These are phyloP conservation scores for Sporothrix humicola DNA, from an alignment of 2,329 filamentous ascomycete genomes.

Conservation along the genomic window DNA sequence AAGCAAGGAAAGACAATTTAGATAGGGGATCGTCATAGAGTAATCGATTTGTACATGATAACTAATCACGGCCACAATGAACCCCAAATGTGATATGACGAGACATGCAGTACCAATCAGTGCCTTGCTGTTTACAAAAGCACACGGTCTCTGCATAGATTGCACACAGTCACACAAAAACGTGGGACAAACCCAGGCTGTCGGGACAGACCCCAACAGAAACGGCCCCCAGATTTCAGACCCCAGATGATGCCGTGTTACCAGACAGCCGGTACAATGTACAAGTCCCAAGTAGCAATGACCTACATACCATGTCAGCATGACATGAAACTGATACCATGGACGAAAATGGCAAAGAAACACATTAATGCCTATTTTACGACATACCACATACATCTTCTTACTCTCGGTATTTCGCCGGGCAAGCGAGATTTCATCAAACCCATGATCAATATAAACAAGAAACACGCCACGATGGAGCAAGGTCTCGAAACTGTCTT, in stretches of 20 bases:
- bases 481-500: neutral
- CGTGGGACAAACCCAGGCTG: neutral
- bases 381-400: neutral
- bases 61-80: neutral
- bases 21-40: neutral
- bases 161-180: neutral
- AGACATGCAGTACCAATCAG: neutral
- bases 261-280: neutral
- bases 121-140: neutral
- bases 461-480: neutral
- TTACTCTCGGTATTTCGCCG: neutral
- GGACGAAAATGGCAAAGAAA: neutral
- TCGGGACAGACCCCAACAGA: neutral
- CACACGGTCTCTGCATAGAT: neutral
- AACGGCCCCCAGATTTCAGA: neutral
- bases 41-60: neutral
- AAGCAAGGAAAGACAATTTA: neutral
- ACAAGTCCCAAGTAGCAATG: neutral
- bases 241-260: neutral
- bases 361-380: neutral
- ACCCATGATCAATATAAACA: neutral
- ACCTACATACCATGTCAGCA: too few relatives aligned
- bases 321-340: too few relatives aligned
- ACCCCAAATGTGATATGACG: too few relatives aligned
- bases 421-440: neutral